Base-by-base conservation (phyloP, 495 filamentous ascomycete species). In the Podospora pseudopauciseta region DNA sequence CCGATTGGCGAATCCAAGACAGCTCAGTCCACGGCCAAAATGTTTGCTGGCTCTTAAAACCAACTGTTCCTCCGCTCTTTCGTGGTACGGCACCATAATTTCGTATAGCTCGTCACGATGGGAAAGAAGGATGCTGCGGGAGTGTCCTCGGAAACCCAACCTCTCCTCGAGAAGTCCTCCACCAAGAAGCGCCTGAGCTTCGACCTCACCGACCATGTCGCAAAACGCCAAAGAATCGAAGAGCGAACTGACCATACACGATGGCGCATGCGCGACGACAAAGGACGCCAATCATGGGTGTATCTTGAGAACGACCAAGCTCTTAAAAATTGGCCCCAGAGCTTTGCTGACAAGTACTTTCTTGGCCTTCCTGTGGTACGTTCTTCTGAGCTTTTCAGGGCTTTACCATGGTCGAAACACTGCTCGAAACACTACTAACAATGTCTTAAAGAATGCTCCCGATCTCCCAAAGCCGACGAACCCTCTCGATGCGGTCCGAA, bases 221-320 rank as follows among this genome's bases (percentile, higher is more conserved):
- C 77, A 20, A 81, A 81, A 58, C 75, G 72, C 7, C 75, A 78
- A 4, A 78, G 66, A 53, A 74, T 85, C 61, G 77, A 77, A 59
- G 77, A 81, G 13, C 75, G 72, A 68, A 98, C 95, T 15, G 94
- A 99, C 74, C 86, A 86, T 67, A 80, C 87, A 0, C 83, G 92
- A 75, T 99, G 95, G 95, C 85, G 95, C 67, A 81, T 98, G 76
- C 83, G 88, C 53, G 89, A 94, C 72, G 92, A 97, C 44, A 82
- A 86, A 20, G 92, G 95, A 60, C 84, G 91, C 65, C 93, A 97
- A 70, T 97, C 92, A 26, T 99, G 95, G 95, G 88, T 92, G 63
- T 98, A 98, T 74, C 85, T 99, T 5, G 85, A 91, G 73, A 87
- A 89, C 5, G 92, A 96, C 62, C 86, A 92, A 67, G 87, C 91